Evolutionary conservation across 495 filamentous ascomycete species (phyloP).

Genomic region (Parmelia sp.): DNA sequence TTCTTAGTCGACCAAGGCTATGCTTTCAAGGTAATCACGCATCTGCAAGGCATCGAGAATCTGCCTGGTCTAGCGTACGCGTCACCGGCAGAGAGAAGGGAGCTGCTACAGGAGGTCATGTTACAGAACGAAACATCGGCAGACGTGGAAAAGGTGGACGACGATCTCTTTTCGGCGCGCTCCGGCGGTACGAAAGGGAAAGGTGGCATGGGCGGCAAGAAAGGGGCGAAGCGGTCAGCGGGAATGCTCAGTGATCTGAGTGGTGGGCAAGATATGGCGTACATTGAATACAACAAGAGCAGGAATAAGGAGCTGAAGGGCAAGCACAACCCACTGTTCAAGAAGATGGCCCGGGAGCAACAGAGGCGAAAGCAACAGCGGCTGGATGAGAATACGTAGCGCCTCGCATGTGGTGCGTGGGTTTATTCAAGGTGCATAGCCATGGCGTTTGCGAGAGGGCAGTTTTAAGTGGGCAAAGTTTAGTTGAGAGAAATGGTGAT

Average conservation of each 20-base stretch:
- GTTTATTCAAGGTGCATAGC: conserved; percentile 6
- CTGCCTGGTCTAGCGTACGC: conserved; percentile 74
- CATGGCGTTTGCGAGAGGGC: not conserved
- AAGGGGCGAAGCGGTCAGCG: conserved; percentile 66
- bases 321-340: conserved; percentile 67
- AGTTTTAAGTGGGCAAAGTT: not conserved
- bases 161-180: conserved; percentile 72
- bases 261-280: conserved; percentile 94
- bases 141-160: conserved; percentile 70
- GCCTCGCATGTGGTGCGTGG: too few species aligned
- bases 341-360: conserved; percentile 73
- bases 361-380: conserved; percentile 53
- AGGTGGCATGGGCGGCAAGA: conserved; percentile 40
- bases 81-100: conserved; percentile 73
- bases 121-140: conserved; percentile 76
- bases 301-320: conserved; percentile 77
- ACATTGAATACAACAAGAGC: conserved; percentile 77
- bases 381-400: conserved; percentile 7
- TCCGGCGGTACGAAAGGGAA: conserved; percentile 36
- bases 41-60: conserved; percentile 83
- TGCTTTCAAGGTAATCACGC: conserved; percentile 98
- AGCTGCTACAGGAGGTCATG: conserved; percentile 87
- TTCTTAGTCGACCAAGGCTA: conserved; percentile 99
- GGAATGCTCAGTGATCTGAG: conserved; percentile 78
- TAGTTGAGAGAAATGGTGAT: not conserved